Percentiles rank a stretch among this genome's conserved stretches.
Conservation (phyloP, 192 early-diverging fungal species). For the Gryganskiella cystojenkinii region DNA sequence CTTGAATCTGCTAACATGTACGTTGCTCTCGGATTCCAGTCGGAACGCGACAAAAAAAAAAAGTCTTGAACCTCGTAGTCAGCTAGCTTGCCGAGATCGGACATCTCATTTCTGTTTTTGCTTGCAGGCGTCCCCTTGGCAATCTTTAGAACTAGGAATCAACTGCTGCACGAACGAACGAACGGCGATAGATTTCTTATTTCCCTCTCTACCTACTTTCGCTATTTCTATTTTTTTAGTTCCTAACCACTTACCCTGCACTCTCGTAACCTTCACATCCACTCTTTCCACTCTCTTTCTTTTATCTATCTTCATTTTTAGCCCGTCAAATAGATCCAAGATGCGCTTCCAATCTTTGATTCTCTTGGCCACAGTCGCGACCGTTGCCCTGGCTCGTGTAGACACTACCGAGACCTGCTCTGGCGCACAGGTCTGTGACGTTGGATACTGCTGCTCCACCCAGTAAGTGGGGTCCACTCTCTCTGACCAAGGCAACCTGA, state of each 20-base stretch:
- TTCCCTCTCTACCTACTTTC: too few relatives aligned
- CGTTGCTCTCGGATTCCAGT: too few relatives aligned
- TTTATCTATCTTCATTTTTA: background rate
- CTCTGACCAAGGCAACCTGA: background rate
- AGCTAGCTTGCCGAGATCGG: too few relatives aligned
- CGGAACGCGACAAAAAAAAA: too few relatives aligned
- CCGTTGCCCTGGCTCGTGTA: constrained; percentile 14
- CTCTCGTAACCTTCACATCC: background rate
- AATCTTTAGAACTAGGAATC: constrained; percentile 15
- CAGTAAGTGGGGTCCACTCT: constrained; percentile 8
- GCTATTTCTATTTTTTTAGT: background rate
- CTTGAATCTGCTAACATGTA: too few relatives aligned
- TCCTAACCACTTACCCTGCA: too few relatives aligned
- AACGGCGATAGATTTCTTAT: too few relatives aligned
- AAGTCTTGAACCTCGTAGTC: too few relatives aligned
- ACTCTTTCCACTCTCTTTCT: background rate
- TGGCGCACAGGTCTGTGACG: constrained; percentile 17
- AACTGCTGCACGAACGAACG: background rate
- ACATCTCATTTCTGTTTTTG: too few relatives aligned
- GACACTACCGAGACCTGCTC: constrained; percentile 15
- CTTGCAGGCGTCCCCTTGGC: background rate
- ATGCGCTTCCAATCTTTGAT: constrained; percentile 27
- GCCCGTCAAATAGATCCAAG: background rate
- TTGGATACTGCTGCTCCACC: constrained; percentile 38
- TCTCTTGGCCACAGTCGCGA: constrained; percentile 6